Conservation (phyloP, 2,329 filamentous ascomycete genomes). For the Didymella sp. region DNA sequence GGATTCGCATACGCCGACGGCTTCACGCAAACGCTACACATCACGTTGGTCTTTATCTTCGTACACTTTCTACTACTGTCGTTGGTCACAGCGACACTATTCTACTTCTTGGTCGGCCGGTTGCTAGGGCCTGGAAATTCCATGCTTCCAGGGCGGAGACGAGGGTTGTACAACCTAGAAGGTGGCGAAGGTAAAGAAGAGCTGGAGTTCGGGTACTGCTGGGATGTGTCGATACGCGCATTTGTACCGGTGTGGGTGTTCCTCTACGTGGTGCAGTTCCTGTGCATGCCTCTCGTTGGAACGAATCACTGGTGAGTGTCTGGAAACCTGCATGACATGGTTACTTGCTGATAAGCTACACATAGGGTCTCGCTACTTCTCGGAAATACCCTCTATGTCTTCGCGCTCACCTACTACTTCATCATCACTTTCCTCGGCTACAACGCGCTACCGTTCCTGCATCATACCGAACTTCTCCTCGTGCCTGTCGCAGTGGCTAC, state of each 20-base stretch:
- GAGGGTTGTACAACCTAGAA: slow-evolving; percentile 65
- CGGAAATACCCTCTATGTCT: slow-evolving; percentile 71
- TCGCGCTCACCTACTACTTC: slow-evolving; percentile 70
- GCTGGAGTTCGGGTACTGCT: slow-evolving; percentile 74
- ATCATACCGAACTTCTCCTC: slow-evolving; percentile 70
- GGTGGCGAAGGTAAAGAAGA: slow-evolving; percentile 59
- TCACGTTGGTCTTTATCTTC: slow-evolving; percentile 58
- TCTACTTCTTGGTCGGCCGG: slow-evolving; percentile 69
- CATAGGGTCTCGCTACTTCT: slow-evolving; percentile 63
- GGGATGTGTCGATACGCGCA: slow-evolving; percentile 71
- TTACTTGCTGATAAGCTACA: background rate
- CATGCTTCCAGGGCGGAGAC: slow-evolving; percentile 58
- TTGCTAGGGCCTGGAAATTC: slow-evolving; percentile 65
- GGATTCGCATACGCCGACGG: slow-evolving; percentile 62
- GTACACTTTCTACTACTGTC: slow-evolving; percentile 68
- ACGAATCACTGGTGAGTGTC: slow-evolving; percentile 58
- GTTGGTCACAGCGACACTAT: slow-evolving; percentile 65
- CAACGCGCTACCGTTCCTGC: slow-evolving; percentile 71
- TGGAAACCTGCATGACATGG: background rate
- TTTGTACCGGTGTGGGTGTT: slow-evolving; percentile 73
- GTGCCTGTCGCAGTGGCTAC: slow-evolving; percentile 66
- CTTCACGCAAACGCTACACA: slow-evolving; percentile 52
- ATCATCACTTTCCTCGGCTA: slow-evolving; percentile 74
- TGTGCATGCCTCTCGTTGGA: slow-evolving; percentile 68
- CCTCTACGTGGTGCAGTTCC: slow-evolving; percentile 71